phyloP scores from a whole-genome alignment of 192 early-diverging fungal species.

The Globomyces pollinis-pini region DNA sequence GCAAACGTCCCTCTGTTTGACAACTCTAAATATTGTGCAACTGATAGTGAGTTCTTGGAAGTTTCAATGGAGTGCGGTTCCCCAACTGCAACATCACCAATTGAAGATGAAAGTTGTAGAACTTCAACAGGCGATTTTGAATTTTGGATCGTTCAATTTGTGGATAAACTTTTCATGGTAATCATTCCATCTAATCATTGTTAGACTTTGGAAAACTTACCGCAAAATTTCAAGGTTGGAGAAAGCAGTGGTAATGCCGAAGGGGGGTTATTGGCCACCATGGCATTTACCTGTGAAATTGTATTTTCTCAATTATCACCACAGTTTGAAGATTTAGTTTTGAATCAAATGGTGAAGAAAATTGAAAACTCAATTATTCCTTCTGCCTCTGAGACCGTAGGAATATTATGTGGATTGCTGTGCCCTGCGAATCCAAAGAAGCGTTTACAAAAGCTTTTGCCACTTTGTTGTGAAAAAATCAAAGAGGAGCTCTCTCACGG shows the following conservation, averaged over 20 bases:
- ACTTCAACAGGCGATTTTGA: conserved; percentile 77
- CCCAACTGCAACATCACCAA: conserved; percentile 45
- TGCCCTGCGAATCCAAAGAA: conserved; percentile 32
- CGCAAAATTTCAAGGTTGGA: conserved; percentile 44
- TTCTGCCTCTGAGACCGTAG: conserved; percentile 63
- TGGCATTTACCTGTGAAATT: conserved; percentile 51
- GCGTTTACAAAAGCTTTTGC: conserved; percentile 49
- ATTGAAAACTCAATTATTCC: conserved; percentile 52
- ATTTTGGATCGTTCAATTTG: conserved; percentile 76
- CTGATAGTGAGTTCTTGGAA: too few species aligned
- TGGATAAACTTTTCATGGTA: conserved; percentile 68
- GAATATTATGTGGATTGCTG: conserved; percentile 36
- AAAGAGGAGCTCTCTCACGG: conserved; percentile 55
- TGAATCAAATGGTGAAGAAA: conserved; percentile 53
- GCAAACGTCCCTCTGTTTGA: conserved; percentile 62
- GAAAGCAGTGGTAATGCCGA: conserved; percentile 6
- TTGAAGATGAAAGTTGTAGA: conserved; percentile 41
- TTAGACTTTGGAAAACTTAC: conserved; percentile 74
- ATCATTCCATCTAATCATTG: too few species aligned
- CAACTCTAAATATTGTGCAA: conserved; percentile 32
- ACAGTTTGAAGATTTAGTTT: conserved; percentile 51
- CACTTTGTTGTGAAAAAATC: conserved; percentile 49
- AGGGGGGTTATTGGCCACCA: background rate
- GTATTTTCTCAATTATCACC: conserved; percentile 63
- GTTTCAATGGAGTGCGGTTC: too few species aligned